These are phyloP conservation scores for Cryptosporidium meleagridis DNA, from an alignment of 169 alveolate species.

Conservation along the genomic window DNA sequence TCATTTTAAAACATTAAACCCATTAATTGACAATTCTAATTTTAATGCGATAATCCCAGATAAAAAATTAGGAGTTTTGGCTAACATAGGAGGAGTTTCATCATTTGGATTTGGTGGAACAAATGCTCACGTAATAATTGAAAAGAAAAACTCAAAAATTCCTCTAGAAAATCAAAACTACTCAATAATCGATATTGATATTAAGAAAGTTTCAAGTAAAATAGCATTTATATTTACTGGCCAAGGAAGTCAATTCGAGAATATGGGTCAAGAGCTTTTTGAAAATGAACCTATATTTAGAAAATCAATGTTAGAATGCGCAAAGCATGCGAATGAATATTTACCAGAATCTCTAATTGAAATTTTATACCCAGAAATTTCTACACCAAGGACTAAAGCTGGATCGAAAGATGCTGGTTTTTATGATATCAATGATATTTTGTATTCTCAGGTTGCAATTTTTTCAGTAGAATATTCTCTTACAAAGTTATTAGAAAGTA, in stretches of 20 bases:
- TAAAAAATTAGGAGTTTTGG: background rate
- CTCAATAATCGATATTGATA: background rate
- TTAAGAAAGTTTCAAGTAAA: background rate
- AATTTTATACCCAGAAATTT: conserved; percentile 37
- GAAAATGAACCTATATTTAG: conserved; percentile 55
- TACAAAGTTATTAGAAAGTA: conserved; percentile 56
- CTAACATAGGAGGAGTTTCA: conserved; percentile 53
- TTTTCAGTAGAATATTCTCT: conserved; percentile 70
- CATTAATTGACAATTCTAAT: conserved; percentile 76
- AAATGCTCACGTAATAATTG: conserved; percentile 55
- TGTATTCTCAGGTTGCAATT: conserved; percentile 68
- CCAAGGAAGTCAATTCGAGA: conserved; percentile 62
- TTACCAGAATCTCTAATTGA: conserved; percentile 55
- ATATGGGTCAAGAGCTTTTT: conserved; percentile 62
- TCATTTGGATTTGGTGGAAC: conserved; percentile 75
- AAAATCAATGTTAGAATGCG: conserved; percentile 46
- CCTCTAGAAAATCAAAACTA: background rate
- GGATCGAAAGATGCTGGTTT: conserved; percentile 37
- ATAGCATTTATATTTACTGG: conserved; percentile 64
- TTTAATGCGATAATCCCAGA: conserved; percentile 78
- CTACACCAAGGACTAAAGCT: conserved; percentile 65
- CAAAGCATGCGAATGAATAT: conserved; percentile 24
- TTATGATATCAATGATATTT: conserved; percentile 23
- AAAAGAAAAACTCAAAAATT: background rate
- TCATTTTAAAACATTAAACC: conserved; percentile 46